These are phyloP conservation scores for Handroanthus guayacan DNA, from an alignment of 257 asterid genomes.

Conservation along the genomic window DNA sequence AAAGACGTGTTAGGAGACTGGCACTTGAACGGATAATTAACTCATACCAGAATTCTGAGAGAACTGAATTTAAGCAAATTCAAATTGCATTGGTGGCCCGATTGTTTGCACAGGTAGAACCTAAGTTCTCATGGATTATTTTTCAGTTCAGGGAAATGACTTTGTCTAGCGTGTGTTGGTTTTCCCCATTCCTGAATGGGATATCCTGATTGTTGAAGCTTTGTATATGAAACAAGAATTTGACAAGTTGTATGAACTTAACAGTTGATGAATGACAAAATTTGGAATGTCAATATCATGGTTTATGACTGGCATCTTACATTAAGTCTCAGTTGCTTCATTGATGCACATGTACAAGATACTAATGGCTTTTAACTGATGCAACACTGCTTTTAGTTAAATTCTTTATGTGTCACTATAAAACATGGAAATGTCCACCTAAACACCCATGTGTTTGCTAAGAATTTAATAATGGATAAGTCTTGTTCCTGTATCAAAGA, in stretches of 20 bases:
- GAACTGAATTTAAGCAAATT: slow-evolving; percentile 67
- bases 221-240: slow-evolving; percentile 31
- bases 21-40: slow-evolving; percentile 80
- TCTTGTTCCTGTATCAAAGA: slow-evolving; percentile 15
- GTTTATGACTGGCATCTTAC: slow-evolving; percentile 27
- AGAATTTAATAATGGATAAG: not conserved
- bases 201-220: slow-evolving; percentile 25
- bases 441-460: slow-evolving; percentile 3
- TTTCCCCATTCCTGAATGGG: slow-evolving; percentile 35
- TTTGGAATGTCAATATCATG: slow-evolving; percentile 13
- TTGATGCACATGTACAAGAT: slow-evolving; percentile 12
- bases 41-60: slow-evolving; percentile 62
- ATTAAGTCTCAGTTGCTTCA: not conserved
- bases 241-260: slow-evolving; percentile 21
- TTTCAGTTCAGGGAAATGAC: slow-evolving; percentile 31
- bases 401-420: not conserved
- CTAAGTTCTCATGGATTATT: slow-evolving; percentile 35
- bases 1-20: slow-evolving; percentile 55
- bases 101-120: slow-evolving; percentile 87
- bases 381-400: not conserved
- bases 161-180: slow-evolving; percentile 27
- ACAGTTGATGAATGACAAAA: slow-evolving; percentile 13
- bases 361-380: slow-evolving; percentile 11
- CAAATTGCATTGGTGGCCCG: slow-evolving; percentile 88
- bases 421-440: slow-evolving; percentile 2